Evolutionary conservation across 441 rosid genomes (phyloP).

Genomic region (Eutrema salsugineum): DNA sequence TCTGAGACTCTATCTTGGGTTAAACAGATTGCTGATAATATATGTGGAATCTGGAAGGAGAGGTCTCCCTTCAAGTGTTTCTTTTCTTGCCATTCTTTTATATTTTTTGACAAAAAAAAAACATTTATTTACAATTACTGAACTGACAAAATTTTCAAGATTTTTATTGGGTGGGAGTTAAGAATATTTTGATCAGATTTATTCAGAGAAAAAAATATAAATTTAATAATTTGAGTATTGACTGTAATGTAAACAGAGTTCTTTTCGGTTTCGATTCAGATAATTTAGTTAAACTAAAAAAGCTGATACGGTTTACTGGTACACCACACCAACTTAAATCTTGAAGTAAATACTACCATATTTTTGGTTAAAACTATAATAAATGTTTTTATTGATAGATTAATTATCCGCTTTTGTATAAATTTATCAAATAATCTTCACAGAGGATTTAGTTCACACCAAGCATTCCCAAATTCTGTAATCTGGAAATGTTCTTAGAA

Average conservation of each 20-base stretch:
- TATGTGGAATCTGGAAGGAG: background rate
- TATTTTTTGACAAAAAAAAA: background rate
- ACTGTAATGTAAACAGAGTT: background rate
- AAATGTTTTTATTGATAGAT: background rate
- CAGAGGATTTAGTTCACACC: background rate
- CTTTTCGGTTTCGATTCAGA: background rate
- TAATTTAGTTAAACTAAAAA: background rate
- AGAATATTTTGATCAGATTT: background rate
- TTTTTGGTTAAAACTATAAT: background rate
- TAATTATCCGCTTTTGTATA: background rate
- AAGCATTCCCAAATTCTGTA: background rate
- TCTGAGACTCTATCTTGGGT: background rate
- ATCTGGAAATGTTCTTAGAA: background rate
- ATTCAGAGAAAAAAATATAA: too few species aligned
- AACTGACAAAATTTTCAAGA: background rate
- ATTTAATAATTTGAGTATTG: background rate
- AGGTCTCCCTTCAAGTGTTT: background rate
- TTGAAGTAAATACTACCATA: background rate
- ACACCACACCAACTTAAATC: background rate
- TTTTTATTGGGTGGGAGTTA: background rate
- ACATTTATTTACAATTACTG: background rate
- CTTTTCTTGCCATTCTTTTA: background rate
- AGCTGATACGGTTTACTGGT: background rate
- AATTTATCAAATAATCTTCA: background rate
- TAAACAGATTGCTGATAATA: background rate